A percentile compares a stretch with the other conserved stretches of the same genome.
These are phyloP conservation scores for Claviceps humidiphila DNA, from an alignment of 2,329 filamentous ascomycete genomes.

Conservation along the genomic window DNA sequence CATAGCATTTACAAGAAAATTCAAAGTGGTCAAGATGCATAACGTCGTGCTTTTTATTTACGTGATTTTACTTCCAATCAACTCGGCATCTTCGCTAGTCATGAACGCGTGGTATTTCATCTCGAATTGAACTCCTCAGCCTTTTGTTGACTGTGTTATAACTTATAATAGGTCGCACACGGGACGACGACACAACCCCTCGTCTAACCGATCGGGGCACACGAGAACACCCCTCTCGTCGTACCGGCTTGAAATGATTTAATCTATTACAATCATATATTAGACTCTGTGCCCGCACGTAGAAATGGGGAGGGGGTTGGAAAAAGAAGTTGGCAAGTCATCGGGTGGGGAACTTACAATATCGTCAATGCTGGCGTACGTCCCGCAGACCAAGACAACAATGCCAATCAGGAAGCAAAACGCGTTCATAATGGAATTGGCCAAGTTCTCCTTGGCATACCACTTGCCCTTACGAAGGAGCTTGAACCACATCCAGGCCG, in stretches of 20 bases:
- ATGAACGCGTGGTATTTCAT: neutral
- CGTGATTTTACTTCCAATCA: neutral
- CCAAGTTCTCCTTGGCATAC: slow-evolving; percentile 15
- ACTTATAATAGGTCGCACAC: neutral
- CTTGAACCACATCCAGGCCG: slow-evolving; percentile 28
- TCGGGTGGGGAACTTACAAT: slow-evolving; percentile 11
- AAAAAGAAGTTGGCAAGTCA: too few relatives aligned
- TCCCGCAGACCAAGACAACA: slow-evolving; percentile 13
- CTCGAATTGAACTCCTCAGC: neutral
- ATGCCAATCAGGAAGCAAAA: slow-evolving; percentile 15
- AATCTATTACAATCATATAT: slow-evolving; percentile 2
- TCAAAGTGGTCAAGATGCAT: neutral
- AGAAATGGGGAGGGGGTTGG: too few relatives aligned
- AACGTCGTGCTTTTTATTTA: neutral
- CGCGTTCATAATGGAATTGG: slow-evolving; percentile 11
- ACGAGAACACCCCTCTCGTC: slow-evolving; percentile 9
- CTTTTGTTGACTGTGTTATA: neutral
- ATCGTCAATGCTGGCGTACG: slow-evolving; percentile 14
- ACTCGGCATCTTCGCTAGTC: neutral
- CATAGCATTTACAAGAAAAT: neutral
- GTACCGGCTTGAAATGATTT: slow-evolving; percentile 5
- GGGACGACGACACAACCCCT: neutral
- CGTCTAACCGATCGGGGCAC: slow-evolving; percentile 6
- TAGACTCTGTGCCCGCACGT: neutral
- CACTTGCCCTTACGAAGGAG: slow-evolving; percentile 17